Percentiles rank a stretch among this genome's conserved stretches.
Conservation (phyloP, 495 filamentous ascomycete species). For the Symbiotaphrina buchneri region DNA sequence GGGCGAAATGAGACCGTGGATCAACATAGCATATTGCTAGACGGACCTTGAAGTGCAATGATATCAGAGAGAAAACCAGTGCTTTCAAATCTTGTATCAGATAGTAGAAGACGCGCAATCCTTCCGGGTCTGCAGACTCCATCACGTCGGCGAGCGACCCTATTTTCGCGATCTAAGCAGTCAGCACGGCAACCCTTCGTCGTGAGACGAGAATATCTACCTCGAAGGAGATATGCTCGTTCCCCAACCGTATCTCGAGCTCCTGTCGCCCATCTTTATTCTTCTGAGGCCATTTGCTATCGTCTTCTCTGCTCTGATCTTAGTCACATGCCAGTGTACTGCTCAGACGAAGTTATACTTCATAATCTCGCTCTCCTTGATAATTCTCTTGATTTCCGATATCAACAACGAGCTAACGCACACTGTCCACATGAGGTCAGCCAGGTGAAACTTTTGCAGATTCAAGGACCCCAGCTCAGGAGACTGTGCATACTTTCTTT, state of each 20-base stretch:
- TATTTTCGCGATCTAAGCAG: slow-evolving; percentile 79
- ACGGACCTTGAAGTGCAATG: slow-evolving; percentile 84
- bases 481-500: slow-evolving; percentile 86
- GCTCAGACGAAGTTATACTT: slow-evolving; percentile 33
- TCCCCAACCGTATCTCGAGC: slow-evolving; percentile 82
- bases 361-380: slow-evolving; percentile 95
- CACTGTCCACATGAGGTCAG: slow-evolving; percentile 33
- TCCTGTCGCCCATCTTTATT: slow-evolving; percentile 98
- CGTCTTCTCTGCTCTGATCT: slow-evolving; percentile 54
- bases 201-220: slow-evolving; percentile 16
- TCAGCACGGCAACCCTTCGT: background rate
- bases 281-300: slow-evolving; percentile 98
- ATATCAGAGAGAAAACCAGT: slow-evolving; percentile 87
- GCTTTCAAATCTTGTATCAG: slow-evolving; percentile 96
- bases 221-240: slow-evolving; percentile 97
- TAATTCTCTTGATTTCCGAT: slow-evolving; percentile 85
- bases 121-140: slow-evolving; percentile 89
- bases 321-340: slow-evolving; percentile 3
- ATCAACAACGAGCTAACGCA: slow-evolving; percentile 87
- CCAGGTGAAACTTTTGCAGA: background rate
- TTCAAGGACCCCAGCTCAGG: background rate
- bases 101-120: slow-evolving; percentile 97
- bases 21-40: too few relatives aligned
- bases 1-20: too few relatives aligned
- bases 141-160: slow-evolving; percentile 92